Evolutionary conservation across 495 filamentous ascomycete genomes (phyloP).

Genomic region (Chaetomium tenue): DNA sequence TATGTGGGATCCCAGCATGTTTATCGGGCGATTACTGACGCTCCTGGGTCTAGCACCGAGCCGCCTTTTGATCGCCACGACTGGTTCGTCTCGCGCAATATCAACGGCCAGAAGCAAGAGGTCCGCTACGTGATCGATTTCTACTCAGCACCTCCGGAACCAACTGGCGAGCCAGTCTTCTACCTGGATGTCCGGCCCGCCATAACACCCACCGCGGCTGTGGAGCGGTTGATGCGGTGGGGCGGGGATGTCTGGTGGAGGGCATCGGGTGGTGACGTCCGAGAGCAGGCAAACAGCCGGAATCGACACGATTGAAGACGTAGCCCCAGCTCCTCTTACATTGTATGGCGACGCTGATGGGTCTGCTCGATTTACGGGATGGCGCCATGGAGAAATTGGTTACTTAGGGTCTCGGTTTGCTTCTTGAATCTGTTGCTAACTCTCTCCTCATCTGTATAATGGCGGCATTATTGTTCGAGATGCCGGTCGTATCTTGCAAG

Average conservation of each 20-base stretch:
- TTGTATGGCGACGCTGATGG: neutral
- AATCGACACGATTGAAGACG: slow-evolving; percentile 6
- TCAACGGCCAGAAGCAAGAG: slow-evolving; percentile 62
- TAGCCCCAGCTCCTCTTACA: too few species aligned
- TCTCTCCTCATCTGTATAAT: slow-evolving; percentile 15
- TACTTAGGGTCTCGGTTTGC: neutral
- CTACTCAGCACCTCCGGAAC: slow-evolving; percentile 83
- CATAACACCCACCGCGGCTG: slow-evolving; percentile 76
- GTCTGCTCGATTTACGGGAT: neutral
- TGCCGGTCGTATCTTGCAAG: neutral
- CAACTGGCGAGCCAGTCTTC: slow-evolving; percentile 91
- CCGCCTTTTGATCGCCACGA: slow-evolving; percentile 98
- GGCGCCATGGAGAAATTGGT: neutral
- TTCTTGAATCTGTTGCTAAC: slow-evolving; percentile 5
- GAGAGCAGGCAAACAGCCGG: slow-evolving; percentile 36
- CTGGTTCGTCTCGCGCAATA: slow-evolving; percentile 80
- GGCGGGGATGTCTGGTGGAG: slow-evolving; percentile 90
- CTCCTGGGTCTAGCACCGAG: slow-evolving; percentile 52
- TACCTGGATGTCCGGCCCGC: slow-evolving; percentile 96
- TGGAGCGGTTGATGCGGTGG: slow-evolving; percentile 85
- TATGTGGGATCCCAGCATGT: slow-evolving; percentile 42
- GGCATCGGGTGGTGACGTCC: slow-evolving; percentile 69
- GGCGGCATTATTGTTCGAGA: neutral
- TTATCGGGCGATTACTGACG: neutral
- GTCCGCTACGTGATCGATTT: slow-evolving; percentile 97